Conservation (phyloP, 345 rosid species). For the Lepidium didymum region DNA sequence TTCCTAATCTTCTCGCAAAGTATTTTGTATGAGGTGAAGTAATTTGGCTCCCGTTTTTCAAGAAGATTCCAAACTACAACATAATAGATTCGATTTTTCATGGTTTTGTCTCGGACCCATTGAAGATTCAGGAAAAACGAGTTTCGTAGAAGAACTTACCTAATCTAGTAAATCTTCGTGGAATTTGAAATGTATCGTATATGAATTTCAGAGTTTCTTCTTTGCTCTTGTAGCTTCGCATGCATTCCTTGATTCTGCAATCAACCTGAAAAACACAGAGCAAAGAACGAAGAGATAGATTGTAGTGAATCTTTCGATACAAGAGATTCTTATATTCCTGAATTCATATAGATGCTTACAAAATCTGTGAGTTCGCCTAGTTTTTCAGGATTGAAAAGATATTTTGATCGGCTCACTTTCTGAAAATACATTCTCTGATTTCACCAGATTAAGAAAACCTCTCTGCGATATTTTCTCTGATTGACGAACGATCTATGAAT, state of each 20-base stretch:
- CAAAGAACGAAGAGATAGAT: neutral
- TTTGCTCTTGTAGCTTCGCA: neutral
- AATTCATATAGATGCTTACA: neutral
- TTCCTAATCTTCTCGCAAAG: neutral
- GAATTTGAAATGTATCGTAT: neutral
- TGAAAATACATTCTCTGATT: too few relatives aligned
- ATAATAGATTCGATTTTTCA: neutral
- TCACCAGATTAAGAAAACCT: too few relatives aligned
- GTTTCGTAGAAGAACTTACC: neutral
- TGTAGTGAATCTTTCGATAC: neutral
- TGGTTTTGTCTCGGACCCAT: neutral
- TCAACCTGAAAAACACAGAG: neutral
- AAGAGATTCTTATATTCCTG: neutral
- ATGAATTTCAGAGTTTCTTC: neutral
- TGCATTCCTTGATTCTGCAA: neutral
- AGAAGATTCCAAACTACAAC: neutral
- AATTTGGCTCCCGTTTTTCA: neutral
- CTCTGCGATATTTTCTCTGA: too few relatives aligned
- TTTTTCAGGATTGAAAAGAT: neutral
- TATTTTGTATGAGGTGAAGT: neutral
- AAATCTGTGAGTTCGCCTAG: neutral
- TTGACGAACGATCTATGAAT: too few relatives aligned
- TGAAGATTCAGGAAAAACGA: neutral
- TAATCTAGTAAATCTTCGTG: neutral
- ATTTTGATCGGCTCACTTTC: neutral